Evolutionary conservation across 768 basidiomycete species (phyloP).

Genomic region (Candolleomyces aberdarensis): DNA sequence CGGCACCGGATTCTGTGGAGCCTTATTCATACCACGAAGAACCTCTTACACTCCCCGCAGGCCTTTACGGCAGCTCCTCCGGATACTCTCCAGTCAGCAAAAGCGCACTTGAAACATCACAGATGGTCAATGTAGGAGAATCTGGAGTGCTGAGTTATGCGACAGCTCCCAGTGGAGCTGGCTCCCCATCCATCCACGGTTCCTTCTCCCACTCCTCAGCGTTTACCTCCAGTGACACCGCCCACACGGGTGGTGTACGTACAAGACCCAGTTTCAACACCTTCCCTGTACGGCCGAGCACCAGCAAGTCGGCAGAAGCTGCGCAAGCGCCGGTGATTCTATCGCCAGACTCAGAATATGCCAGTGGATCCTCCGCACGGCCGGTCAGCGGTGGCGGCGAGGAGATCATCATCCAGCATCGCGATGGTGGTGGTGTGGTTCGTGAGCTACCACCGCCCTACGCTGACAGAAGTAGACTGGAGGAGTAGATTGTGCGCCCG

Average conservation of each 20-base stretch:
- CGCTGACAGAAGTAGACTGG: slow-evolving; percentile 15
- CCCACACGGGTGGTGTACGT: not conserved
- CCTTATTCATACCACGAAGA: not conserved
- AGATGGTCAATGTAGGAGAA: not conserved
- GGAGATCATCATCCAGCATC: slow-evolving; percentile 39
- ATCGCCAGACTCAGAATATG: slow-evolving; percentile 1
- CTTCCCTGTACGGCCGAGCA: slow-evolving; percentile 15
- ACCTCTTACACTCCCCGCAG: not conserved
- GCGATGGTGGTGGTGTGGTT: slow-evolving; percentile 32
- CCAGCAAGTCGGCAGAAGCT: slow-evolving; percentile 19
- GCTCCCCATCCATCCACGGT: slow-evolving; percentile 1
- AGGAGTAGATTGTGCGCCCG: too few species aligned
- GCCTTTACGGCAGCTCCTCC: not conserved
- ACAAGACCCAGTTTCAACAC: slow-evolving; percentile 4
- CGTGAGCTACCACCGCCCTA: slow-evolving; percentile 41
- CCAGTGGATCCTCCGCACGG: slow-evolving; percentile 8
- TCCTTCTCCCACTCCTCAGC: not conserved
- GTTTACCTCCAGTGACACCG: not conserved
- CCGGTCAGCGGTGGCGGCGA: slow-evolving; percentile 11
- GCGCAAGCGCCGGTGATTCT: slow-evolving; percentile 6
- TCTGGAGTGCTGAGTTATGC: not conserved
- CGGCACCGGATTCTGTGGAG: not conserved
- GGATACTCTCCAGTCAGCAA: not conserved
- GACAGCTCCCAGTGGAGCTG: not conserved
- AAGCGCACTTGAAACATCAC: not conserved